A percentile compares a stretch with the other conserved stretches of the same genome.
Evolutionary conservation across 306 rosid genomes (phyloP).

Genomic region (Trifolium fragiferum): DNA sequence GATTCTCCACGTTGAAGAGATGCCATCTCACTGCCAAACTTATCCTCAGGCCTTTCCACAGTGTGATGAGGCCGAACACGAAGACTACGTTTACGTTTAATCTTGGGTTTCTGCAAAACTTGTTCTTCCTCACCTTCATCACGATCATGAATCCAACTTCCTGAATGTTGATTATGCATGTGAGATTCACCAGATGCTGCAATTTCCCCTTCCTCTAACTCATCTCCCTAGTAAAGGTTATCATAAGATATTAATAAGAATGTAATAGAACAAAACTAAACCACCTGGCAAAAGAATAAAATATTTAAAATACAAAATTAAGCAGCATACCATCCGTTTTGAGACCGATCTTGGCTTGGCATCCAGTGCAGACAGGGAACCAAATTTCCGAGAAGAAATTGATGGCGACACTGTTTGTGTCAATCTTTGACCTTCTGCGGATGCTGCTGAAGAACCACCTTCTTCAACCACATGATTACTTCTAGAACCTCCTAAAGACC

Average conservation of each 20-base stretch:
- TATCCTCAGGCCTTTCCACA: slow-evolving; percentile 76
- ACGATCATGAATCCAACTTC: slow-evolving; percentile 94
- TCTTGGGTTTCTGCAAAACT: slow-evolving; percentile 91
- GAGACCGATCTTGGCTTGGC: slow-evolving; percentile 77
- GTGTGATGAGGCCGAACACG: slow-evolving; percentile 87
- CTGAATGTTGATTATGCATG: slow-evolving; percentile 86
- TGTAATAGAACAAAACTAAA: slow-evolving; percentile 43
- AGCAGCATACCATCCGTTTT: slow-evolving; percentile 66
- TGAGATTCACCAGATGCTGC: slow-evolving; percentile 92
- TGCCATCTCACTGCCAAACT: slow-evolving; percentile 65
- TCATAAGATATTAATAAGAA: slow-evolving; percentile 45
- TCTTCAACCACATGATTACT: slow-evolving; percentile 65
- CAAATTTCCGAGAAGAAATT: slow-evolving; percentile 87
- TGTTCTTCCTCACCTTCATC: slow-evolving; percentile 95
- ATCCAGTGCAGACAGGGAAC: slow-evolving; percentile 88
- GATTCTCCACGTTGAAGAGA: slow-evolving; percentile 74
- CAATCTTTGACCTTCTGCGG: slow-evolving; percentile 72
- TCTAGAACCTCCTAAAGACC: slow-evolving; percentile 58
- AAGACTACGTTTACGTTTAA: slow-evolving; percentile 87
- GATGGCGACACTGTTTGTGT: slow-evolving; percentile 64
- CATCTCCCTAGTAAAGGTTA: slow-evolving; percentile 73
- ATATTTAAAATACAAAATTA: slow-evolving; percentile 44
- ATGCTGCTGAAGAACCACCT: slow-evolving; percentile 81
- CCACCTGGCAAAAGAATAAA: slow-evolving; percentile 30
- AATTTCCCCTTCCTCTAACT: slow-evolving; percentile 96